Conservation (phyloP, 2,329 filamentous ascomycete genomes). For the Mollisiaceae sp. region DNA sequence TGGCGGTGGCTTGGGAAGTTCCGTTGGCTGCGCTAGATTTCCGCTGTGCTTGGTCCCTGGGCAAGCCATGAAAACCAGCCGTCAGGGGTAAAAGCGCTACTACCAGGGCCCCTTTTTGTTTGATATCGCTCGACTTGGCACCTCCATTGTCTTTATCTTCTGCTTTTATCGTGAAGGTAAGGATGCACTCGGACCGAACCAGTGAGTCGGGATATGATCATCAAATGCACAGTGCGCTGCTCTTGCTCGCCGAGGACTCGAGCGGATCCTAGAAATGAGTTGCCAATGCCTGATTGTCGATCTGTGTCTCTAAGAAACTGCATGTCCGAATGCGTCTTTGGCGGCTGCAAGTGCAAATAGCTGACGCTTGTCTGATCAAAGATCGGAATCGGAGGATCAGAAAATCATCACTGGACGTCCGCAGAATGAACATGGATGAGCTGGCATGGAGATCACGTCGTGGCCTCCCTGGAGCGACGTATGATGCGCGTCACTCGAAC, state of each 20-base stretch:
- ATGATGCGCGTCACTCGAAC: neutral
- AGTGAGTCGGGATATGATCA: slow-evolving; percentile 3
- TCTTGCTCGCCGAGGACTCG: neutral
- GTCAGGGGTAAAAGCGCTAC: neutral
- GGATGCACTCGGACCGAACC: neutral
- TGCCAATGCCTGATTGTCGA: neutral
- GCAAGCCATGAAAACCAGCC: neutral
- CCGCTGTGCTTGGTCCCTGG: neutral
- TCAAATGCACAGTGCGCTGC: neutral
- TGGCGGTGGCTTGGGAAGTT: neutral
- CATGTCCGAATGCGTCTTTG: slow-evolving; percentile 2
- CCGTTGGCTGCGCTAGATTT: neutral
- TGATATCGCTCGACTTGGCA: slow-evolving; percentile 2
- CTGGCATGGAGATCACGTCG: neutral
- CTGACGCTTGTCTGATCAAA: neutral
- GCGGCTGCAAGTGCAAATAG: neutral
- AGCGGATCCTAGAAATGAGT: neutral
- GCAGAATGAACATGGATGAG: neutral
- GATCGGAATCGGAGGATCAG: neutral
- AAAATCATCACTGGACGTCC: neutral
- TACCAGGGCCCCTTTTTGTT: neutral
- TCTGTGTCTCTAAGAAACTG: slow-evolving; percentile 4
- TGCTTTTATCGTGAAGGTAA: neutral
- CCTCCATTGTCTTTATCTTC: neutral
- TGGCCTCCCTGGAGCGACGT: neutral